A percentile compares a stretch with the other conserved stretches of the same genome.
phyloP scores from a whole-genome alignment of 768 basidiomycete species.

The Amanita thiersii region DNA sequence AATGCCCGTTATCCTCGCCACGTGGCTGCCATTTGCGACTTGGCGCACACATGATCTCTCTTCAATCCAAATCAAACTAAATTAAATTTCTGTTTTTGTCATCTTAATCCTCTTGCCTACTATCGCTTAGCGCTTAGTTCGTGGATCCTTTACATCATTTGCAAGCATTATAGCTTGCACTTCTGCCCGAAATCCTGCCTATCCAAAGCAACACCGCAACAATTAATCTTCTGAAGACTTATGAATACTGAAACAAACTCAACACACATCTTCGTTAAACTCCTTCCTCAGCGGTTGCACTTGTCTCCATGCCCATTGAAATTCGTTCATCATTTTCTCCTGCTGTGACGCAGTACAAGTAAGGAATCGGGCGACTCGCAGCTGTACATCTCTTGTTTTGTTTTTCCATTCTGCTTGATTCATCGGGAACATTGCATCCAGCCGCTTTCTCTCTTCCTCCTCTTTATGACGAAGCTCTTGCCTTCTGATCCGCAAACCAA shows the following conservation, averaged over 20 bases:
- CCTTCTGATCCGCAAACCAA: constrained; percentile 14
- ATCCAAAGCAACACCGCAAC: neutral
- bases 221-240: neutral
- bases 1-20: too few relatives aligned
- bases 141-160: constrained; percentile 8
- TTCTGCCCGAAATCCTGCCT: constrained; percentile 15
- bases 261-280: constrained; percentile 34
- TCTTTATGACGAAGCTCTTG: constrained; percentile 14
- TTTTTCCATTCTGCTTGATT: constrained; percentile 24
- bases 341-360: constrained; percentile 19
- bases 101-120: too few relatives aligned
- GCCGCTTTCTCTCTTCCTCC: constrained; percentile 16
- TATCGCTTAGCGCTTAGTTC: constrained; percentile 7
- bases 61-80: too few relatives aligned
- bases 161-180: constrained; percentile 18
- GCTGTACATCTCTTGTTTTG: constrained; percentile 33
- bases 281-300: constrained; percentile 32
- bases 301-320: constrained; percentile 44
- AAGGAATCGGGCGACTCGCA: constrained; percentile 45
- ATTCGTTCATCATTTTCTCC: constrained; percentile 41
- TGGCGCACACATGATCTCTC: too few relatives aligned
- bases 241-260: neutral
- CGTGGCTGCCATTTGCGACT: too few relatives aligned
- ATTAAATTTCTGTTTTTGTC: too few relatives aligned
- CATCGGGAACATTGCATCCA: constrained; percentile 24